Conservation (phyloP, 345 rosid genomes). For the Reutealis trisperma region DNA sequence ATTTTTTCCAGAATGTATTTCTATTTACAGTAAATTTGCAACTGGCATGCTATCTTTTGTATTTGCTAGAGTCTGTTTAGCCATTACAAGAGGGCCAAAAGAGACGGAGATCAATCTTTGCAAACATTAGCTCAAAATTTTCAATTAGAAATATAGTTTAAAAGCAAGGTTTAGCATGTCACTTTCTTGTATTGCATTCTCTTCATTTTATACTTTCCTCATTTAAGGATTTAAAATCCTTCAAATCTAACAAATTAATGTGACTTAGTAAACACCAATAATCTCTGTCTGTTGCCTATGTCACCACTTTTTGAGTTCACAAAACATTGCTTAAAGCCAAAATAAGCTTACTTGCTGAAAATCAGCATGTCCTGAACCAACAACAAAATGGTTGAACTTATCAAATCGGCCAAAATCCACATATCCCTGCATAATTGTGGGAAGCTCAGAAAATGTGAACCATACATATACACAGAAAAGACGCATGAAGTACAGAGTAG, state of each 20-base stretch:
- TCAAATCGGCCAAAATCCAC: constrained; percentile 77
- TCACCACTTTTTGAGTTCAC: constrained; percentile 1
- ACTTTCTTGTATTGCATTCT: background rate
- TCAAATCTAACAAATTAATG: background rate
- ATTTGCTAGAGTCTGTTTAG: background rate
- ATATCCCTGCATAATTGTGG: constrained; percentile 68
- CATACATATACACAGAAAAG: background rate
- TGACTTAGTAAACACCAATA: background rate
- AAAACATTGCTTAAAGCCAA: constrained; percentile 3
- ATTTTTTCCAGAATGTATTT: too few relatives aligned
- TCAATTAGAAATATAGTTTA: background rate
- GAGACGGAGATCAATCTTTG: background rate
- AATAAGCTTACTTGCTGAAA: constrained; percentile 66
- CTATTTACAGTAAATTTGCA: background rate
- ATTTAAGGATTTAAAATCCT: background rate
- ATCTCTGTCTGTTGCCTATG: background rate
- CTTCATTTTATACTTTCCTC: background rate
- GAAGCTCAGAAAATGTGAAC: background rate
- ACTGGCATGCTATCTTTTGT: background rate
- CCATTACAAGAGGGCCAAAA: background rate
- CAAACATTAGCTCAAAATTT: background rate
- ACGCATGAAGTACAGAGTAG: background rate
- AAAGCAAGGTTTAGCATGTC: background rate
- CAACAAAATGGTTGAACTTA: constrained; percentile 57
- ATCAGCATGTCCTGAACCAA: constrained; percentile 59